A percentile compares a stretch with the other conserved stretches of the same genome.
phyloP scores from a whole-genome alignment of 192 early-diverging fungal species.

The Podila minutissima region DNA sequence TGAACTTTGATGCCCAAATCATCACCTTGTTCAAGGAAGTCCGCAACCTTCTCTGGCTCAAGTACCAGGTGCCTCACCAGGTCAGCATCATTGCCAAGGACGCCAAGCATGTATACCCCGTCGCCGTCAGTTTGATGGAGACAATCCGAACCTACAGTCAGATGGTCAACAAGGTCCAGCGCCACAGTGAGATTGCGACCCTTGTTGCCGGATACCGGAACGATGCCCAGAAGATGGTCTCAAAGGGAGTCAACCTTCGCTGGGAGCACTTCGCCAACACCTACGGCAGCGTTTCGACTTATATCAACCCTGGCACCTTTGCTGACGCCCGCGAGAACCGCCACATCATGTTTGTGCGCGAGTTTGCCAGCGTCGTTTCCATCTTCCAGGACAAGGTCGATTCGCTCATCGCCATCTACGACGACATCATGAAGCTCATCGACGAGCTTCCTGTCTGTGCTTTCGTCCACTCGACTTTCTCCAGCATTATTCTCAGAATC shows the following conservation, averaged over 20 bases:
- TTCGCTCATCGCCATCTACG: conserved; percentile 81
- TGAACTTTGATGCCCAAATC: conserved; percentile 95
- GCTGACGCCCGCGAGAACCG: conserved; percentile 81
- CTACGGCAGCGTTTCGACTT: conserved; percentile 50
- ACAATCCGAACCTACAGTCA: conserved; percentile 94
- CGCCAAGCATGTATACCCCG: conserved; percentile 97
- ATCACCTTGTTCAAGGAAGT: conserved; percentile 99
- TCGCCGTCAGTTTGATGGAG: conserved; percentile 96
- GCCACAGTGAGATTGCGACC: conserved; percentile 76
- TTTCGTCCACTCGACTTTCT: conserved; percentile 76
- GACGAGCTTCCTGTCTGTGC: conserved; percentile 86
- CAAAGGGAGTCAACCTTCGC: conserved; percentile 78
- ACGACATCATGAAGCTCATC: conserved; percentile 82
- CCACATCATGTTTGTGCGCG: conserved; percentile 93
- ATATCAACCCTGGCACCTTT: conserved; percentile 43
- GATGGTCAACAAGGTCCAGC: conserved; percentile 80
- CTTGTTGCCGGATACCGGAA: conserved; percentile 95
- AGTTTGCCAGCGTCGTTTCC: conserved; percentile 89
- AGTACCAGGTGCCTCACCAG: conserved; percentile 92
- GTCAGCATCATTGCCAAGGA: conserved; percentile 93
- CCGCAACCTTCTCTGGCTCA: conserved; percentile 94
- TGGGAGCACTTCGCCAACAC: conserved; percentile 97
- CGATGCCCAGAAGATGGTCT: conserved; percentile 90
- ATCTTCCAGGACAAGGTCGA: conserved; percentile 98
- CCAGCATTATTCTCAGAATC: conserved; percentile 77